Conservation (phyloP, 164 flowering plant species). For the Tetrastigma voinierianum region DNA sequence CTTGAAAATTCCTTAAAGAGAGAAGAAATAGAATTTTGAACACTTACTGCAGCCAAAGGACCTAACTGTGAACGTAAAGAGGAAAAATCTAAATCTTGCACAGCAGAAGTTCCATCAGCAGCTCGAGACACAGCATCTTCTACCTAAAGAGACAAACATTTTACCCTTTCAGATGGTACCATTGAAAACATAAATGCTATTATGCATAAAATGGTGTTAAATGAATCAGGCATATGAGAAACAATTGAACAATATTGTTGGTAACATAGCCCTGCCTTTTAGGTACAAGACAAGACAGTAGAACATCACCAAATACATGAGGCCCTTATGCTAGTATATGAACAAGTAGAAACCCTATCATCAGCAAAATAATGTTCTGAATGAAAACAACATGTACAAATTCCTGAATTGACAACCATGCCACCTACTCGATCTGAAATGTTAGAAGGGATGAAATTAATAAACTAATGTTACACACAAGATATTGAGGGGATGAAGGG, state of each 20-base stretch:
- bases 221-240: not conserved
- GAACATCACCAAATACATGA: no score
- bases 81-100: slow-evolving; percentile 74
- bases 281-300: no score
- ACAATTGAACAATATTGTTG: not conserved
- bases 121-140: slow-evolving; percentile 87
- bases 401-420: no score
- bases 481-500: no score
- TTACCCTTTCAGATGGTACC: no score
- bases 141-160: slow-evolving; percentile 44
- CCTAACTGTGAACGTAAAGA: slow-evolving; percentile 87
- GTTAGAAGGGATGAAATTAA: not conserved
- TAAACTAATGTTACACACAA: not conserved
- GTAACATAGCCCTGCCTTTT: no score
- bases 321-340: no score
- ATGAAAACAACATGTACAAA: not conserved
- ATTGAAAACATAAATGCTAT: no score
- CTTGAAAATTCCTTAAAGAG: not conserved
- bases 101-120: slow-evolving; percentile 64
- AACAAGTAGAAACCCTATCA: not conserved
- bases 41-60: slow-evolving; percentile 76
- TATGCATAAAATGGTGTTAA: not conserved
- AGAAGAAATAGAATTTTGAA: not conserved
- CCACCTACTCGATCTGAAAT: not conserved
- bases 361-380: not conserved